A percentile compares a stretch with the other conserved stretches of the same genome.
Evolutionary conservation across 2,329 filamentous ascomycete genomes (phyloP).

Genomic region (Magnaporthiopsis rhizophila): DNA sequence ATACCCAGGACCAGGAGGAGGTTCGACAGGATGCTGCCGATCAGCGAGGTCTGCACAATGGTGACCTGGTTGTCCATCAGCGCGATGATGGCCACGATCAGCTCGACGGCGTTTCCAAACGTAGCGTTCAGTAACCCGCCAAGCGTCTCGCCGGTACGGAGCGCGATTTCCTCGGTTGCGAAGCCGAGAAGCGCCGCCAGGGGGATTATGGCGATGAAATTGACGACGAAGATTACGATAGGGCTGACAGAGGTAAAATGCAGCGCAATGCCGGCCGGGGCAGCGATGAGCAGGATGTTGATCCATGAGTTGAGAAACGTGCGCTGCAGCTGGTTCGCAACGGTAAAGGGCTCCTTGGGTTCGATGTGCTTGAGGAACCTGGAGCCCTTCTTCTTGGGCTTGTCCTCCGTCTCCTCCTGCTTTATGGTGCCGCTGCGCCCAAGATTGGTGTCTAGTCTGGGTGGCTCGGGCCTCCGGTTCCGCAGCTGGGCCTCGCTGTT

Average conservation of each 20-base stretch:
- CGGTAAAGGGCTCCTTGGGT: slow-evolving; percentile 49
- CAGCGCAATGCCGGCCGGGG: slow-evolving; percentile 67
- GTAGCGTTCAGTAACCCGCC: slow-evolving; percentile 83
- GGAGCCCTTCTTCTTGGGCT: slow-evolving; percentile 25
- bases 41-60: slow-evolving; percentile 85
- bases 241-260: slow-evolving; percentile 50
- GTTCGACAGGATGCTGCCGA: slow-evolving; percentile 88
- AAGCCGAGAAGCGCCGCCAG: slow-evolving; percentile 74
- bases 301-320: slow-evolving; percentile 79
- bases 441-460: slow-evolving; percentile 18
- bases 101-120: slow-evolving; percentile 69
- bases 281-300: slow-evolving; percentile 71
- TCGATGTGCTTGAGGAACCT: slow-evolving; percentile 36
- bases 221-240: slow-evolving; percentile 71
- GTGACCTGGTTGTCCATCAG: slow-evolving; percentile 62
- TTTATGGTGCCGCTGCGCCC: slow-evolving; percentile 15
- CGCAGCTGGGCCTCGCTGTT: slow-evolving; percentile 11
- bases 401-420: slow-evolving; percentile 29
- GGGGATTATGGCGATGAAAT: slow-evolving; percentile 87
- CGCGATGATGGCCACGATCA: slow-evolving; percentile 82
- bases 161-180: slow-evolving; percentile 79
- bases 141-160: slow-evolving; percentile 72
- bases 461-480: slow-evolving; percentile 17
- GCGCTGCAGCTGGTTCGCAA: slow-evolving; percentile 59
- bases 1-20: slow-evolving; percentile 82